Evolutionary conservation across 2,329 filamentous ascomycete species (phyloP), one percentile per base, ranked within the genome.

Genomic region (Exophiala mesophila): DNA sequence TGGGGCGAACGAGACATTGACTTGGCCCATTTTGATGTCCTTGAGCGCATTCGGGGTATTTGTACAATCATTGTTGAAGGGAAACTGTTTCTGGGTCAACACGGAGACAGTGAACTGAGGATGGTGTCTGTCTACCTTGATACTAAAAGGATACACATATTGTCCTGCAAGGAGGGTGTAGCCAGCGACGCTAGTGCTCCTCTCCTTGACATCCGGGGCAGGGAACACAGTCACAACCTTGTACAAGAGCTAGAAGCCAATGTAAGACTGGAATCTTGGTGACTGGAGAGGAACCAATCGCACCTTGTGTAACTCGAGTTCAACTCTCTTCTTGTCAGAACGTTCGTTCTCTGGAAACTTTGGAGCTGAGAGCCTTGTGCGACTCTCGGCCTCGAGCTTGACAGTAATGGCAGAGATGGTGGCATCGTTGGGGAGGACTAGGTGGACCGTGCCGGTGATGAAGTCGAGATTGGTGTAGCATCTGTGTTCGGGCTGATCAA

Each of bases 401-500:
- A 72, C 70, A 30, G 65, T 65, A 26, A 73, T 68, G 3, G 62
- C 62, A 29, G 64, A 62, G 37, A 73, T 64, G 5, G 68, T 56
- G 9, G 70, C 61, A 54, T 70, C 66, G 1, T 59, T 60, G 1
- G 57, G 55, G 5, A 72, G 58, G 36, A 60, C 55, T 30, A 73
- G 55, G n/a, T 69, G 53, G 15, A 71, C 67, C 31, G 58, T 68
- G 20, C 70, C 70, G 2, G 63, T 62, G 18, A 73, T 59, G 39
- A 63, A 64, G 51, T 73, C 70, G 36, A 73, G 62, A 43, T 73
- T 73, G 38, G 70, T 73, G 50, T 69, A 72, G 55, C 66, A 63
- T 16, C 39, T 47, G 20, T 59, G 58, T 45, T 66, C 62, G 15
- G 59, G 62, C 34, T 61, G 61, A 49, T 71, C 66, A 45, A 73